Conservation (phyloP, 192 early-diverging fungal species). For the Coemansia javaensis region DNA sequence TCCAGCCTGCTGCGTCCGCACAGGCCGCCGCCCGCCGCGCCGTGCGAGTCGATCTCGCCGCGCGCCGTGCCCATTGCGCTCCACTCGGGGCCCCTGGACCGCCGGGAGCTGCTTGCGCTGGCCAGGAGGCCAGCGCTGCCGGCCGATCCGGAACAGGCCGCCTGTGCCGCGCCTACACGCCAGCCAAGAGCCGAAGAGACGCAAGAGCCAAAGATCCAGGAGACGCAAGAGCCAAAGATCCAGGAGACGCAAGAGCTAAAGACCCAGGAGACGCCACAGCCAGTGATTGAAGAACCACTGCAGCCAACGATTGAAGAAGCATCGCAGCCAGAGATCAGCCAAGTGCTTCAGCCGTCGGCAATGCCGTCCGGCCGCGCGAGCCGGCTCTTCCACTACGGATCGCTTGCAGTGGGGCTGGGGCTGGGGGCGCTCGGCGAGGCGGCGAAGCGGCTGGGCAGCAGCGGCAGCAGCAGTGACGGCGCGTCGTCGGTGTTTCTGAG, state of each 20-base stretch:
- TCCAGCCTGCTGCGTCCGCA: conserved; percentile 18
- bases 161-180: no score
- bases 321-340: neutral
- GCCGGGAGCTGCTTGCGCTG: conserved; percentile 13
- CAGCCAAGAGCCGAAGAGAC: no score
- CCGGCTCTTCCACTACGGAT: conserved; percentile 79
- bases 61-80: conserved; percentile 8
- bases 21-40: neutral
- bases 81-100: conserved; percentile 22
- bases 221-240: no score
- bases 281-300: neutral
- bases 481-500: conserved; percentile 61
- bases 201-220: no score
- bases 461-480: conserved; percentile 9
- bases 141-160: no score
- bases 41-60: neutral
- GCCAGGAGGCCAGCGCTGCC: no score
- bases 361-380: conserved; percentile 76
- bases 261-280: no score
- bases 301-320: neutral
- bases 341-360: conserved; percentile 18
- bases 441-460: conserved; percentile 51
- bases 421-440: conserved; percentile 67
- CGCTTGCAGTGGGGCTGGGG: conserved; percentile 66
- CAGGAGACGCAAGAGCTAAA: no score